Evolutionary conservation across 2,329 filamentous ascomycete species (phyloP).

Genomic region (Leptographium procerum): DNA sequence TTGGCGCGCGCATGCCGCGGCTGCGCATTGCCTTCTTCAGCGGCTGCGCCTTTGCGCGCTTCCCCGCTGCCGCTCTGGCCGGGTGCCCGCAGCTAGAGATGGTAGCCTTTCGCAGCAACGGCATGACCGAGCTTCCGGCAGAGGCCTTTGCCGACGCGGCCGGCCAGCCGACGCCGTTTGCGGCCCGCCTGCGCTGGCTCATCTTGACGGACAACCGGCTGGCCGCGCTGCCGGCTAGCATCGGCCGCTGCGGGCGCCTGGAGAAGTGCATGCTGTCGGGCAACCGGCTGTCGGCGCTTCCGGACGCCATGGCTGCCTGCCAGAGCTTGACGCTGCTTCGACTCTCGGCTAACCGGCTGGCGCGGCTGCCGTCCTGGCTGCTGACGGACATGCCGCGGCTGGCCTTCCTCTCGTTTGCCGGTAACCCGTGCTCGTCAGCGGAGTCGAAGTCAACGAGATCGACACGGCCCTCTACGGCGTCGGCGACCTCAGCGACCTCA

Average conservation of each 20-base stretch:
- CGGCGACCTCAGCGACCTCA: slow-evolving; percentile 1
- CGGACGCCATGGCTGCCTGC: slow-evolving; percentile 31
- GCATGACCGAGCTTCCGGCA: slow-evolving; percentile 30
- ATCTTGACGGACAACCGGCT: slow-evolving; percentile 36
- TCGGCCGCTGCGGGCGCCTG: slow-evolving; percentile 29
- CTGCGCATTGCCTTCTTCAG: slow-evolving; percentile 37
- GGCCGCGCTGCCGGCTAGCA: slow-evolving; percentile 25
- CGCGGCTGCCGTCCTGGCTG: slow-evolving; percentile 29
- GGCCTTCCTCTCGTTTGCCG: slow-evolving; percentile 34
- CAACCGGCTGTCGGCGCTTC: slow-evolving; percentile 28
- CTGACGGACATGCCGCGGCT: slow-evolving; percentile 29
- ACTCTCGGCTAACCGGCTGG: slow-evolving; percentile 30
- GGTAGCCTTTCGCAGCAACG: slow-evolving; percentile 35
- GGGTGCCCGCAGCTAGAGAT: slow-evolving; percentile 34
- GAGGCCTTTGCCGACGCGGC: slow-evolving; percentile 10
- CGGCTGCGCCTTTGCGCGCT: slow-evolving; percentile 29
- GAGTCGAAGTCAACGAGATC: background rate
- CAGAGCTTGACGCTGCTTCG: slow-evolving; percentile 30
- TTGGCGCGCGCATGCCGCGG: slow-evolving; percentile 25
- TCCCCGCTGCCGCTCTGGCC: slow-evolving; percentile 27
- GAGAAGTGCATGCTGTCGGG: slow-evolving; percentile 39
- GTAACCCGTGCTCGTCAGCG: slow-evolving; percentile 29
- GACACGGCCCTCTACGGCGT: slow-evolving; percentile 6
- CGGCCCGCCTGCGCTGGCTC: slow-evolving; percentile 32
- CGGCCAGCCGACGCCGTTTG: slow-evolving; percentile 18